Evolutionary conservation across 495 filamentous ascomycete genomes (phyloP).

Genomic region (Talaromyces adpressus): DNA sequence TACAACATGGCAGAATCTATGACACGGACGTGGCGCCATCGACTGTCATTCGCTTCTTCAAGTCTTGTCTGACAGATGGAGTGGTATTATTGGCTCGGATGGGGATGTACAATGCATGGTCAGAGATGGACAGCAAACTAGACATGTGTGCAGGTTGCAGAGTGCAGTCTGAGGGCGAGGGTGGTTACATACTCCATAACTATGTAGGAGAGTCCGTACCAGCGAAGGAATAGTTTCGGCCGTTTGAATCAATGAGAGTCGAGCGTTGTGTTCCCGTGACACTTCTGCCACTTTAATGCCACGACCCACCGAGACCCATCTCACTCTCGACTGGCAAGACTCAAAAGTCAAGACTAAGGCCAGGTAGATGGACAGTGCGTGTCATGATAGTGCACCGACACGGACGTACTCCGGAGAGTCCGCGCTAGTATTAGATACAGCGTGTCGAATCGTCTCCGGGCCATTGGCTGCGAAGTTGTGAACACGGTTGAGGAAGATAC

Average conservation of each 20-base stretch:
- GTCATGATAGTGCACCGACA: neutral
- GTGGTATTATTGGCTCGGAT: neutral
- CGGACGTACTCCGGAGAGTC: neutral
- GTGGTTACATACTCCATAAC: neutral
- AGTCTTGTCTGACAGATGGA: neutral
- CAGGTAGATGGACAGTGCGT: neutral
- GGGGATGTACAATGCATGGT: neutral
- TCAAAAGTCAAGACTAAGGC: neutral
- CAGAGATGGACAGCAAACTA: neutral
- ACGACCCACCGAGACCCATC: neutral
- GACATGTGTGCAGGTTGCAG: neutral
- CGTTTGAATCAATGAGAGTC: neutral
- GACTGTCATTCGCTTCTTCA: neutral
- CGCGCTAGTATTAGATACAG: neutral
- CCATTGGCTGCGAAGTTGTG: neutral
- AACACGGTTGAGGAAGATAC: neutral
- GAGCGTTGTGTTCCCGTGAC: conserved; percentile 3
- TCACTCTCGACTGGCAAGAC: neutral
- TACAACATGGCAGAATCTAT: neutral
- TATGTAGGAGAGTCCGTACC: neutral
- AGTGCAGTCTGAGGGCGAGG: neutral
- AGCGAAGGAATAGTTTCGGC: neutral
- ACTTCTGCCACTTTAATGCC: neutral
- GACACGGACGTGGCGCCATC: conserved; percentile 1
- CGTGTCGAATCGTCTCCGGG: neutral